phyloP scores from a whole-genome alignment of 2,329 filamentous ascomycete genomes.

The Ascochyta clinopodiicola region DNA sequence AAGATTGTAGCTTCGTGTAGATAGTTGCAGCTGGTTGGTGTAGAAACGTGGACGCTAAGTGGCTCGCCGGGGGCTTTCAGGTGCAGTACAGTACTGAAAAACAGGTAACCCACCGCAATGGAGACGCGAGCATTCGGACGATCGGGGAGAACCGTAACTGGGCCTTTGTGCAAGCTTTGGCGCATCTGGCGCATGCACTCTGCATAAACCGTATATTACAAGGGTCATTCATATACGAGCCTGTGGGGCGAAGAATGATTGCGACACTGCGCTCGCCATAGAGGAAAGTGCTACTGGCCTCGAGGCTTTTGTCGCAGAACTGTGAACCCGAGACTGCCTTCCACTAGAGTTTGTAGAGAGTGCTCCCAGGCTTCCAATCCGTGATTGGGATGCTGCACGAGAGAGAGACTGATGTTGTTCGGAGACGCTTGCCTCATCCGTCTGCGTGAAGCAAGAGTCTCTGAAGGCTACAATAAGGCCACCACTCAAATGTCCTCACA shows the following conservation, averaged over 20 bases:
- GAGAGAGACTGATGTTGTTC: neutral
- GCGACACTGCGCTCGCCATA: neutral
- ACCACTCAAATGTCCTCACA: neutral
- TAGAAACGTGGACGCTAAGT: too few relatives aligned
- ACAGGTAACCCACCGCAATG: neutral
- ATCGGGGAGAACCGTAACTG: neutral
- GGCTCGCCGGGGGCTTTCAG: too few relatives aligned
- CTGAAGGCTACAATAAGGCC: neutral
- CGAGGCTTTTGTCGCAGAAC: neutral
- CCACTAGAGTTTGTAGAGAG: neutral
- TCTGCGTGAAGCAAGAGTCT: neutral
- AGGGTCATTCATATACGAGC: neutral
- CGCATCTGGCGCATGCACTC: neutral
- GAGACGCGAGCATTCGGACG: neutral
- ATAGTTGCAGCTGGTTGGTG: too few relatives aligned
- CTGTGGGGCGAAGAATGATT: neutral
- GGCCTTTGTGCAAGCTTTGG: neutral
- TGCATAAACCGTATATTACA: neutral
- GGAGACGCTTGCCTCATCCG: neutral
- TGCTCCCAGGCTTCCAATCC: neutral
- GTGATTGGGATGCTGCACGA: neutral
- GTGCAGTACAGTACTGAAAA: neutral
- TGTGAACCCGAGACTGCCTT: too few relatives aligned
- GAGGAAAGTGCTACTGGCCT: neutral
- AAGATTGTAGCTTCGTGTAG: too few relatives aligned